Percentiles rank a stretch among this genome's conserved stretches.
Evolutionary conservation across 2,329 filamentous ascomycete genomes (phyloP).

Genomic region (Cercospora beticola): DNA sequence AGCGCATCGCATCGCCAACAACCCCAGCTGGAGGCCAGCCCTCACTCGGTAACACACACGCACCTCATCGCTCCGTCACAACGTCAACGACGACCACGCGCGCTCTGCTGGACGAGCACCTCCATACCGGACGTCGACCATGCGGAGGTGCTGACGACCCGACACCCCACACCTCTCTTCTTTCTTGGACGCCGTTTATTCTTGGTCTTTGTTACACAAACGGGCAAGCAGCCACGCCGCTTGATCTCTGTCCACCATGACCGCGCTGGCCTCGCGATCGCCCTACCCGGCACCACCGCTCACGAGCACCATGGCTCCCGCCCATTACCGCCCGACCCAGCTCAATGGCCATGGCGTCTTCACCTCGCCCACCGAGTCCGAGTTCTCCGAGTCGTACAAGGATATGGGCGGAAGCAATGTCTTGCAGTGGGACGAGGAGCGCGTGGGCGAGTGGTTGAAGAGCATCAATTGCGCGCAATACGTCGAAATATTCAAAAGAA

Average conservation of each 20-base stretch:
- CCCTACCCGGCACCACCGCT: constrained; percentile 59
- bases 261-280: constrained; percentile 75
- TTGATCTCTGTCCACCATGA: constrained; percentile 52
- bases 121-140: constrained; percentile 7
- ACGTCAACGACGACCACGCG: background rate
- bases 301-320: constrained; percentile 28
- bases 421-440: constrained; percentile 83
- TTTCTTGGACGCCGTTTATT: background rate
- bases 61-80: background rate
- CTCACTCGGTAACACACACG: background rate
- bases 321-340: constrained; percentile 30
- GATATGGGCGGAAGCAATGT: constrained; percentile 28
- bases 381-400: constrained; percentile 79
- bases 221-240: constrained; percentile 8
- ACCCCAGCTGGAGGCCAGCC: background rate
- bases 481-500: constrained; percentile 80
- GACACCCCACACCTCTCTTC: background rate
- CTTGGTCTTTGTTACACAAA: constrained; percentile 19
- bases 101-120: background rate
- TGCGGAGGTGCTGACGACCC: background rate
- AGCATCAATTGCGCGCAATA: constrained; percentile 94
- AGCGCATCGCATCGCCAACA: background rate
- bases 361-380: constrained; percentile 84
- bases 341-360: constrained; percentile 50
- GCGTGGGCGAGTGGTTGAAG: constrained; percentile 85